These are phyloP conservation scores for Paramecium pentaurelia DNA, from an alignment of 73 alveolate species.

Conservation along the genomic window DNA sequence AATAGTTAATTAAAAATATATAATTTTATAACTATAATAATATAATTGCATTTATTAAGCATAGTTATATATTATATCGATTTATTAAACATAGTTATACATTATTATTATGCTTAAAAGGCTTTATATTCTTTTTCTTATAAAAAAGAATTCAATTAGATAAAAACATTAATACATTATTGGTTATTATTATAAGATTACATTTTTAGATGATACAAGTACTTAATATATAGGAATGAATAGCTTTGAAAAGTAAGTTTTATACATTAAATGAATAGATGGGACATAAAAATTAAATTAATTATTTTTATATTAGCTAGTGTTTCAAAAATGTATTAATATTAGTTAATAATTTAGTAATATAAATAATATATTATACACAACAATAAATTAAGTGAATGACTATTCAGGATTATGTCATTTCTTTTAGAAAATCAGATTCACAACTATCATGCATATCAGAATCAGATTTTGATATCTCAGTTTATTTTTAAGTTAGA, in stretches of 20 bases:
- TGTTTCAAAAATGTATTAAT: neutral
- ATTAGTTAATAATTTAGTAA: neutral
- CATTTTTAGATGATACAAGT: no score
- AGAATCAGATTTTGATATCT: neutral
- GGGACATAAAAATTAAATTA: neutral
- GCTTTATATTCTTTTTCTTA: neutral
- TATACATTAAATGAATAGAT: neutral
- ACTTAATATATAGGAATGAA: neutral
- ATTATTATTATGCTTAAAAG: neutral
- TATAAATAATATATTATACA: neutral
- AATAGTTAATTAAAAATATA: neutral
- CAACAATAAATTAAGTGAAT: neutral
- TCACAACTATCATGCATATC: conserved; percentile 50
- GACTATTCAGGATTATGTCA: neutral
- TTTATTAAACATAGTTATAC: neutral
- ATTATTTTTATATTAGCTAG: neutral
- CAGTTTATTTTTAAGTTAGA: neutral
- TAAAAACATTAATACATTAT: no score
- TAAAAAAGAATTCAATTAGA: no score
- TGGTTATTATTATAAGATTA: no score
- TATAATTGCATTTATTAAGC: neutral
- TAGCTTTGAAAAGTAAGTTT: neutral
- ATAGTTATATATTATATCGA: neutral
- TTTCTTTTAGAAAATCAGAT: conserved; percentile 25
- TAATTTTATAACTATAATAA: neutral